A percentile compares a stretch with the other conserved stretches of the same genome.
Evolutionary conservation across 208 protist genomes (phyloP).

Genomic region (Naegleria fowleri): DNA sequence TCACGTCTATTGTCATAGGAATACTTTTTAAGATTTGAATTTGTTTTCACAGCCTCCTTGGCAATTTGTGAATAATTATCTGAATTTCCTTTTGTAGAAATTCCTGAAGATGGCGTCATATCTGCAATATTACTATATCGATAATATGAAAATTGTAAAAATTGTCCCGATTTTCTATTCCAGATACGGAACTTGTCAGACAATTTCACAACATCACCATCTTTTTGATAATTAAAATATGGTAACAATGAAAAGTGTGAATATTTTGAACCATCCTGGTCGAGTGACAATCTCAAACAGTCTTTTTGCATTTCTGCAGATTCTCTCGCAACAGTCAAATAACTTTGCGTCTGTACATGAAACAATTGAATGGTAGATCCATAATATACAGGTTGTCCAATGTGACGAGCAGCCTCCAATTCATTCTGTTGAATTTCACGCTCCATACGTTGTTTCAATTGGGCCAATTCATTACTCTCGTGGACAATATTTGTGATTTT

Average conservation of each 20-base stretch:
- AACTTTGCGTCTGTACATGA: background rate
- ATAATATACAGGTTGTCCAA: background rate
- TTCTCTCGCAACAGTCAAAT: background rate
- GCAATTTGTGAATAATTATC: background rate
- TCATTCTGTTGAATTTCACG: background rate
- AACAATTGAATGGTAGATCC: background rate
- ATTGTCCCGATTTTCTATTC: background rate
- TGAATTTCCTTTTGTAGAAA: background rate
- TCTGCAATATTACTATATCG: background rate
- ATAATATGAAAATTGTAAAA: background rate
- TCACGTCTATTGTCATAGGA: background rate
- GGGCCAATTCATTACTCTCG: background rate
- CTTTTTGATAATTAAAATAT: background rate
- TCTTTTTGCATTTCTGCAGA: conserved; percentile 22
- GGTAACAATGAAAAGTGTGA: background rate
- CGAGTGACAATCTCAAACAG: background rate
- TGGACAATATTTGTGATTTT: background rate
- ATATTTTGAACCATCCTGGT: background rate
- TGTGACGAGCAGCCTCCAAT: background rate
- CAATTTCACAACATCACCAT: background rate
- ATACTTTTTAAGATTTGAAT: background rate
- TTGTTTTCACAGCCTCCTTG: background rate
- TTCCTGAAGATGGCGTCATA: too few relatives aligned
- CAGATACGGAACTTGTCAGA: background rate
- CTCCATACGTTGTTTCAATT: background rate